Evolutionary conservation across 495 filamentous ascomycete genomes (phyloP).

Genomic region (Xeromyces bisporus): DNA sequence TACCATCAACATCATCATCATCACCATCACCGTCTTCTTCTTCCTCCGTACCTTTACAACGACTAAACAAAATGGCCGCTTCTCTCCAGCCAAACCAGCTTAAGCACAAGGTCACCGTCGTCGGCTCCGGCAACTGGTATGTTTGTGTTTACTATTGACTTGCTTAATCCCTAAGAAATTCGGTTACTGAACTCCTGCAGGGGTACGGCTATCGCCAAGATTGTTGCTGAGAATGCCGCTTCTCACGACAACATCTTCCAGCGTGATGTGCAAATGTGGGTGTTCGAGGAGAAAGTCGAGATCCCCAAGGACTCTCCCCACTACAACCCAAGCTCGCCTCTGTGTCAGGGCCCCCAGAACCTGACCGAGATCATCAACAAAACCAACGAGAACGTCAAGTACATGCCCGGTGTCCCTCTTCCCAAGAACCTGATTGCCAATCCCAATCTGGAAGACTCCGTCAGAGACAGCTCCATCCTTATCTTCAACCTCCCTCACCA

Average conservation of each 20-base stretch:
- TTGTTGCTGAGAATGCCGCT: conserved; percentile 79
- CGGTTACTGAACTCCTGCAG: conserved; percentile 27
- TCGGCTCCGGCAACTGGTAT: conserved; percentile 95
- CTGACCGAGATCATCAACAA: conserved; percentile 83
- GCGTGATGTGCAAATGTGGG: conserved; percentile 90
- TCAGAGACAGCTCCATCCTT: conserved; percentile 67
- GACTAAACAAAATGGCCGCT: conserved; percentile 21
- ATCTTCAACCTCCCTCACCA: conserved; percentile 98
- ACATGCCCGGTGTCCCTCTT: conserved; percentile 72
- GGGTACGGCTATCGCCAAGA: conserved; percentile 94
- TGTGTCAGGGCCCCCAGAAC: conserved; percentile 52
- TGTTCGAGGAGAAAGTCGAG: conserved; percentile 73
- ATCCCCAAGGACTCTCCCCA: conserved; percentile 46
- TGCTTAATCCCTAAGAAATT: conserved; percentile 1
- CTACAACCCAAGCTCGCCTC: conserved; percentile 37
- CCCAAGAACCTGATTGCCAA: conserved; percentile 79
- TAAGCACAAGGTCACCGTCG: conserved; percentile 86
- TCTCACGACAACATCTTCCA: conserved; percentile 68
- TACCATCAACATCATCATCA: conserved; percentile 8
- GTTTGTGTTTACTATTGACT: conserved; percentile 9
- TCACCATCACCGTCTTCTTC: conserved; percentile 4
- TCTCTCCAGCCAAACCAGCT: conserved; percentile 29
- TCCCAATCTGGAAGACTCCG: conserved; percentile 67
- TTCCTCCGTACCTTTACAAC: background rate
- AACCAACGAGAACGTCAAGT: conserved; percentile 93